Conservation (phyloP, 257 asterid species). For the Apocynum venetum region DNA sequence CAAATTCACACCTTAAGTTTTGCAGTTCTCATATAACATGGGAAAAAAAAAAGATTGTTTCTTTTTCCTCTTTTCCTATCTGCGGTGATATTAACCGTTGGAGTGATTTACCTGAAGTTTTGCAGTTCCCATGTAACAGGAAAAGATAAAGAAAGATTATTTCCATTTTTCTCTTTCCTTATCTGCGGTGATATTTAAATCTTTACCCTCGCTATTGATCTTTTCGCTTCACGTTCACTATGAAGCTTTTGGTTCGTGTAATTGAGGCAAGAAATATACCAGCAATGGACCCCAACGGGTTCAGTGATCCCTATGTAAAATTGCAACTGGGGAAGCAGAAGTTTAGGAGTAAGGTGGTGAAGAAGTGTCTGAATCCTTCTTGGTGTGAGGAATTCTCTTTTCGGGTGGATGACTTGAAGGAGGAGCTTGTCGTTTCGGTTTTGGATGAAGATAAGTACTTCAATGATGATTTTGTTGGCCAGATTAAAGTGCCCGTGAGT, state of each 20-base stretch:
- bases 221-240: constrained; percentile 13
- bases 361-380: constrained; percentile 81
- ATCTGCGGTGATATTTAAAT: too few species aligned
- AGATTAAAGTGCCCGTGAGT: constrained; percentile 56
- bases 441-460: constrained; percentile 91
- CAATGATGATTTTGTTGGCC: constrained; percentile 88
- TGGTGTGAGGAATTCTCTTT: constrained; percentile 95
- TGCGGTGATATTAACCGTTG: background rate
- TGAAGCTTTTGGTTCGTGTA: constrained; percentile 93
- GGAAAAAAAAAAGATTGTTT: background rate
- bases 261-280: constrained; percentile 81
- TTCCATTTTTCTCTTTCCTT: too few species aligned
- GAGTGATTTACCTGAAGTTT: background rate
- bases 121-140: too few species aligned
- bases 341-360: constrained; percentile 71
- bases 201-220: too few species aligned
- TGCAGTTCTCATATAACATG: background rate
- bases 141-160: too few species aligned
- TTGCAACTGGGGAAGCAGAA: constrained; percentile 81
- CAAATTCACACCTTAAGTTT: background rate
- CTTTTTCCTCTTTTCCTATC: background rate
- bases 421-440: constrained; percentile 68
- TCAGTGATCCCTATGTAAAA: constrained; percentile 92
- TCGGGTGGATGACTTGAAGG: constrained; percentile 79
- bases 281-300: constrained; percentile 82